Base-by-base conservation (phyloP, 768 basidiomycete species). In the Aureoboletus auriporus region DNA sequence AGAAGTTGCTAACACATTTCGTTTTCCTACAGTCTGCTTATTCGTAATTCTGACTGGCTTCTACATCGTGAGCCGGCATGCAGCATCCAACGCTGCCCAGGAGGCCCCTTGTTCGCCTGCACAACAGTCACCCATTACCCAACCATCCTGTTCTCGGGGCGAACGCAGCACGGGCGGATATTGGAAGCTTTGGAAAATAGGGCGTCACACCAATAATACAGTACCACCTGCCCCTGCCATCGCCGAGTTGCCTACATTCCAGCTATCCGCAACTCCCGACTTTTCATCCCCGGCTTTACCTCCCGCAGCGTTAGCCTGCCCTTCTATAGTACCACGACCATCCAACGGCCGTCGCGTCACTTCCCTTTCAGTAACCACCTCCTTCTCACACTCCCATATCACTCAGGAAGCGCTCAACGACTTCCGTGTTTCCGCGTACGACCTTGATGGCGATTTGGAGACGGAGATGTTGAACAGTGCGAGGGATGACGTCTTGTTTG, bases 401-500 rank as follows among this genome's bases (percentile, higher is more conserved):
- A 54, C 60, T 0, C 48, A 65, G n/a, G 61, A 63, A 10, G 61
- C 55, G 5, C 13, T 65, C 5, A 50, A 55, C 28, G 49, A 60
- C 5, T 56, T 60, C 35, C 52, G 53, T 14, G 50, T 46, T 5
- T 57, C 58, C 1, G 56, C 60, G 14, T 64, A 65, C 4, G 63
- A 64, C 37, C 56, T 64, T 5, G 63, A 64, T 37, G 48, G 47
- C n/a, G 61, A 63, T 20, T 23, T 63, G 44, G 57, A 59, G 50
- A 30, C 39, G 13, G 61, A 58, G 54, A 63, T 63, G 61, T 20
- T 64, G 20, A 54, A 62, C 23, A 56, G 54, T 5, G 59, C 54
- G 9, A 45, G 38, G 39, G 56, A 64, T 23, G 62, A 64, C 39
- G 16, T 50, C 9, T 59, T 56, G 53, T 43, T 40, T 42, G 52